These are phyloP conservation scores for Alternaria triticina DNA, from an alignment of 2,329 filamentous ascomycete species.

Conservation along the genomic window DNA sequence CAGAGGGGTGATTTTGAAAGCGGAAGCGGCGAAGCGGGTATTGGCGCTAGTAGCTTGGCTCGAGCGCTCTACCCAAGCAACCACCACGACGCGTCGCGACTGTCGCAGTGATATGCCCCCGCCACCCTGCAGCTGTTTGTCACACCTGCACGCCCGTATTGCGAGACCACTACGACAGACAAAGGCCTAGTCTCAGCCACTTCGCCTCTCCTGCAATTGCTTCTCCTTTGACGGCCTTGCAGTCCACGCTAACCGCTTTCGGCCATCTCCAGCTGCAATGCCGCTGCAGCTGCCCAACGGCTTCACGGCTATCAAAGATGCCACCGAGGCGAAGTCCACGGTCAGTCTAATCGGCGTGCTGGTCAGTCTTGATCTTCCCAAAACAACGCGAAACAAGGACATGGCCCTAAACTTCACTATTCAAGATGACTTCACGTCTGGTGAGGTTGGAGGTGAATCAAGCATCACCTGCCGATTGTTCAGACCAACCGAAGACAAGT, in stretches of 20 bases:
- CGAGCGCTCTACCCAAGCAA: slow-evolving; percentile 23
- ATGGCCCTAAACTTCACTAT: slow-evolving; percentile 47
- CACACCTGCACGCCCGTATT: not conserved
- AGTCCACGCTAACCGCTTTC: slow-evolving; percentile 22
- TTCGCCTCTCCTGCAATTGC: not conserved
- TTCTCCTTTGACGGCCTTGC: not conserved
- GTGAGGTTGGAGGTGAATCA: slow-evolving; percentile 18
- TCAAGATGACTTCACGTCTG: slow-evolving; percentile 44
- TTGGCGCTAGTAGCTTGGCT: slow-evolving; percentile 23
- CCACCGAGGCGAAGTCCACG: slow-evolving; percentile 26
- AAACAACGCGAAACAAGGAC: slow-evolving; percentile 62
- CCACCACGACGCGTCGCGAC: slow-evolving; percentile 12
- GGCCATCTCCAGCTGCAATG: slow-evolving; percentile 12
- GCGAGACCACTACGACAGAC: not conserved
- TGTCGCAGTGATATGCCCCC: not conserved
- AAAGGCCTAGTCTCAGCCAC: not conserved
- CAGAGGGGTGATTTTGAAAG: slow-evolving; percentile 42
- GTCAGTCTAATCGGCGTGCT: slow-evolving; percentile 74
- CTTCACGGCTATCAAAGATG: slow-evolving; percentile 56
- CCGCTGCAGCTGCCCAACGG: slow-evolving; percentile 34
- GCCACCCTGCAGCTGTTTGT: not conserved
- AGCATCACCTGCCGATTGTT: slow-evolving; percentile 37
- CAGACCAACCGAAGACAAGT: slow-evolving; percentile 11
- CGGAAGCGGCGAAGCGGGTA: slow-evolving; percentile 41
- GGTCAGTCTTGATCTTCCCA: slow-evolving; percentile 64